Evolutionary conservation across 352 stramenopile species (phyloP), one percentile per base, ranked within the genome.

Genomic region (Pythium insidiosum): DNA sequence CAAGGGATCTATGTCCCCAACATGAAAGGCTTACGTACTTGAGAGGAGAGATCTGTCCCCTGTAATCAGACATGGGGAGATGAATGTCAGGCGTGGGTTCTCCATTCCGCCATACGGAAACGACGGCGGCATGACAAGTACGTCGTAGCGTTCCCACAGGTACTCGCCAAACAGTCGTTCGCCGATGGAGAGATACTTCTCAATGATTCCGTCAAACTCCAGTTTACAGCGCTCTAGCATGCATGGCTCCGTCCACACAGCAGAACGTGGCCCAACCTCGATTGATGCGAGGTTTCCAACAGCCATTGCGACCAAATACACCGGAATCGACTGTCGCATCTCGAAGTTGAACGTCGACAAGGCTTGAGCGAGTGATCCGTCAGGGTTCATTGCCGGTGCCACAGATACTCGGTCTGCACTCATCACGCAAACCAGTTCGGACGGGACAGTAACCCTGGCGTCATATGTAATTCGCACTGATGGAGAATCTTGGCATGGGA

Each of bases 51-150:
- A 93, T 33, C 84, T 73, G 22, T 93, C 80, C 1, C 81, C 78
- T n/a, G 69, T 68, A 49, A 93, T 64, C 15, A 83, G 72, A 16
- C 66, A 83, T 26, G 77, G 81, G 20, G 81, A 90, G 40, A 88
- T 60, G 39, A 88, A 97, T 9, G 88, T 96, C 28, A 96, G 68
- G 23, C 84, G 74, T 7, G 88, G 88, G 64, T 97, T 97, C 63
- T 99, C 96, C 96, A 99, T 99, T n/a, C 96, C 96, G 26, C 96
- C 96, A 62, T 98, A 99, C 0, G 84, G 81, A 47, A 96, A 95
- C n/a, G 73, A 92, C 6, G 79, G 79, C 9, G 82, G 82, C 78
- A 94, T 87, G 26, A 88, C 68, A 31, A 94, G 44, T 40, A 94
- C 47, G 45, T 91, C 81, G 50, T 94, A 94, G 7, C 67, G 72